Conservation (phyloP, 768 basidiomycete species). For the Daedalea quercina region DNA sequence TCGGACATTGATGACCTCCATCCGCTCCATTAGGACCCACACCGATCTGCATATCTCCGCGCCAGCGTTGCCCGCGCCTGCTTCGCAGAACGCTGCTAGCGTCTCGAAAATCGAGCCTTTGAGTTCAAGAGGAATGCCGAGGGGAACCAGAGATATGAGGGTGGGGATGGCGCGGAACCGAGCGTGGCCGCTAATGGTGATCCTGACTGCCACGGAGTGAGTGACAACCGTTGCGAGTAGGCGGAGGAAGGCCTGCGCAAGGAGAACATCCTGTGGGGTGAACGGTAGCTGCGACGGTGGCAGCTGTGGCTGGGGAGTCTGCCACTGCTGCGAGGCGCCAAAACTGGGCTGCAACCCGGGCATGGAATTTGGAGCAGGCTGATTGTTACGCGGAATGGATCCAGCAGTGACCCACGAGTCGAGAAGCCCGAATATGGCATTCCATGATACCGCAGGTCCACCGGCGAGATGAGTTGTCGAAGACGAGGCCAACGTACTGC, state of each 20-base stretch:
- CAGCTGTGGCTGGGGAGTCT: slow-evolving; percentile 31
- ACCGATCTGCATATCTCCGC: slow-evolving; percentile 78
- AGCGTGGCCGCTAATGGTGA: slow-evolving; percentile 67
- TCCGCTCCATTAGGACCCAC: slow-evolving; percentile 79
- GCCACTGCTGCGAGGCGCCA: slow-evolving; percentile 21
- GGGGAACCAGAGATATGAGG: slow-evolving; percentile 69
- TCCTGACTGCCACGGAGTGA: slow-evolving; percentile 70
- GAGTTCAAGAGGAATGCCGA: slow-evolving; percentile 82
- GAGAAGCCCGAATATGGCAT: slow-evolving; percentile 62
- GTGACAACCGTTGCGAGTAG: slow-evolving; percentile 71
- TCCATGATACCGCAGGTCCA: slow-evolving; percentile 70
- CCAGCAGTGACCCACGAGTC: slow-evolving; percentile 67
- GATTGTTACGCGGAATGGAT: slow-evolving; percentile 33
- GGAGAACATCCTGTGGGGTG: slow-evolving; percentile 65
- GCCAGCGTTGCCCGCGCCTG: slow-evolving; percentile 66
- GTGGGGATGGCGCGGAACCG: slow-evolving; percentile 81
- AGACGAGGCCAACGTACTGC: slow-evolving; percentile 40
- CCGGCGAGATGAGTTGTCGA: slow-evolving; percentile 37
- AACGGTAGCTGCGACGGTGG: slow-evolving; percentile 38
- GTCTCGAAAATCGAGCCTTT: slow-evolving; percentile 83
- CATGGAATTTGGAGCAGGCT: slow-evolving; percentile 25
- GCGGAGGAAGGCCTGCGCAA: slow-evolving; percentile 76
- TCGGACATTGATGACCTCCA: slow-evolving; percentile 78
- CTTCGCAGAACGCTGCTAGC: slow-evolving; percentile 74
- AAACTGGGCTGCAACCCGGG: slow-evolving; percentile 9